These are phyloP conservation scores for Coelastrella sp. DNA, from an alignment of 139 green algal genomes.

Conservation along the genomic window DNA sequence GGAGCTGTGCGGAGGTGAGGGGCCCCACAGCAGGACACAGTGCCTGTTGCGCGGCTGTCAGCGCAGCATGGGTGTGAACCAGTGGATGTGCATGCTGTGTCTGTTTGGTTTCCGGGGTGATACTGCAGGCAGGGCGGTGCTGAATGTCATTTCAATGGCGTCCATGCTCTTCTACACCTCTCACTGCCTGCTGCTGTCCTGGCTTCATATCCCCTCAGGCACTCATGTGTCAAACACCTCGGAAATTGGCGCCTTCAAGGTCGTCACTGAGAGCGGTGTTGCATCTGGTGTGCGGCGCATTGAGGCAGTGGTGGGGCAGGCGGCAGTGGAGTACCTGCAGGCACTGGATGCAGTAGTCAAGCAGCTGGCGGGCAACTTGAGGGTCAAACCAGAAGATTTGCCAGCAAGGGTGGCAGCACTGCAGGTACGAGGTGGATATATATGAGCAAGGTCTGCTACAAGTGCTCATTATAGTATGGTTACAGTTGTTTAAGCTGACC, in stretches of 20 bases:
- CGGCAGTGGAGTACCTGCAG: conserved; percentile 77
- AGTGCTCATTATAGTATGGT: conserved; percentile 37
- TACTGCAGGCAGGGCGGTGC: neutral
- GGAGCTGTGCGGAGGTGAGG: conserved; percentile 87
- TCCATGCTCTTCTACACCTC: neutral
- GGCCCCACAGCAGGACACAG: neutral
- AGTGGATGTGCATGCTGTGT: neutral
- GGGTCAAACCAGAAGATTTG: conserved; percentile 70
- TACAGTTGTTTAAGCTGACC: neutral
- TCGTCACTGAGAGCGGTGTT: conserved; percentile 87
- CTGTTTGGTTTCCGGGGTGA: neutral
- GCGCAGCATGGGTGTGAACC: neutral
- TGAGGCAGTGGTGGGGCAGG: conserved; percentile 88
- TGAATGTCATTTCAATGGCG: neutral
- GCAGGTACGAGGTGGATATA: conserved; percentile 57
- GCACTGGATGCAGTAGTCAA: conserved; percentile 75
- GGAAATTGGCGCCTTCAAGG: conserved; percentile 87
- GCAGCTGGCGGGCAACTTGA: conserved; percentile 59
- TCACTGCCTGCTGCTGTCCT: neutral
- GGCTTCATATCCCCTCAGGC: conserved; percentile 28
- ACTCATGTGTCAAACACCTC: conserved; percentile 69
- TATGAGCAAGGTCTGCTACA: conserved; percentile 72
- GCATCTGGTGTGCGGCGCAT: conserved; percentile 89
- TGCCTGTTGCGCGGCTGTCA: neutral
- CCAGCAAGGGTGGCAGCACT: conserved; percentile 57